Evolutionary conservation across 2,329 filamentous ascomycete species (phyloP).

Genomic region (Fonsecaea pugnacius): DNA sequence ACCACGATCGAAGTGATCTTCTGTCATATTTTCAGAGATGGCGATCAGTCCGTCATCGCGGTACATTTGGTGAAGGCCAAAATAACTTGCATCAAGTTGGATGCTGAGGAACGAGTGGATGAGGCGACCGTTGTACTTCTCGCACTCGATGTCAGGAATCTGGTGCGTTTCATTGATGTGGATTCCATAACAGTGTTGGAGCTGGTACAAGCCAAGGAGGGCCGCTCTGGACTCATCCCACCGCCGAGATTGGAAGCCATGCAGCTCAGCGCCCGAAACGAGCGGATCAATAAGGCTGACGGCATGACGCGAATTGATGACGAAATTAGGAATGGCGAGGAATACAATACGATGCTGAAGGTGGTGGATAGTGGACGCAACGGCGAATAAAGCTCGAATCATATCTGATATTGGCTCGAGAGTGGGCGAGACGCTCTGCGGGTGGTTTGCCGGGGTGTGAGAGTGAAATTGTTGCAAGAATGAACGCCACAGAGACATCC

Average conservation of each 20-base stretch:
- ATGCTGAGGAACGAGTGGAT: constrained; percentile 5
- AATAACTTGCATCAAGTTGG: not conserved
- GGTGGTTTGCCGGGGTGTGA: not conserved
- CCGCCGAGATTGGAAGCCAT: constrained; percentile 6
- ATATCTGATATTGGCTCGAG: constrained; percentile 5
- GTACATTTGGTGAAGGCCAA: not conserved
- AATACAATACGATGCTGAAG: not conserved
- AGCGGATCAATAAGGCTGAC: constrained; percentile 6
- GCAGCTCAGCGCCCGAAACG: constrained; percentile 5
- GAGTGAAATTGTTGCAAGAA: not conserved
- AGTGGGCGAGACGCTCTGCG: not conserved
- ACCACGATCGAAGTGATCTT: not conserved
- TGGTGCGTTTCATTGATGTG: constrained; percentile 4
- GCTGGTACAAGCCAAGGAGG: constrained; percentile 7
- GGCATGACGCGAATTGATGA: not conserved
- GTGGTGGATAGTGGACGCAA: not conserved
- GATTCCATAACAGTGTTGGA: constrained; percentile 8
- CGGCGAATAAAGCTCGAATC: constrained; percentile 6
- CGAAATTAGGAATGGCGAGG: constrained; percentile 10
- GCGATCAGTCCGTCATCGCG: constrained; percentile 6
- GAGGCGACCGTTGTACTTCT: constrained; percentile 8
- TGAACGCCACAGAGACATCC: not conserved
- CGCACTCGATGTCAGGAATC: constrained; percentile 9
- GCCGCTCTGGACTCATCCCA: constrained; percentile 6
- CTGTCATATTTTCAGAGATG: not conserved